A percentile compares a stretch with the other conserved stretches of the same genome.
Conservation (phyloP, 2,329 filamentous ascomycete genomes). For the Cladosporium sp. region DNA sequence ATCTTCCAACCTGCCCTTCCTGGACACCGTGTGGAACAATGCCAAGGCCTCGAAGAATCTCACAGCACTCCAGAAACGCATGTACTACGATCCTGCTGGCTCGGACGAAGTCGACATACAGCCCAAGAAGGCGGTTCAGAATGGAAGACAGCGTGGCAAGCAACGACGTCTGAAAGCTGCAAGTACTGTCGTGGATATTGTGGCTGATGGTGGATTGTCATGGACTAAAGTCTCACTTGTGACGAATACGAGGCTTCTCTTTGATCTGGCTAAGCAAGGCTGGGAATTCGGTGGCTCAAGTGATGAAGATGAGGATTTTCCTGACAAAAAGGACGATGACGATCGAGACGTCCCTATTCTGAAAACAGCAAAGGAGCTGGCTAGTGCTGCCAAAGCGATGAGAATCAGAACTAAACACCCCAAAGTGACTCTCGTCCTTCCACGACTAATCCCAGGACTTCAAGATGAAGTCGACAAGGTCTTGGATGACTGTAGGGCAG, state of each 20-base stretch:
- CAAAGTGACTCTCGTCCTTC: constrained; percentile 55
- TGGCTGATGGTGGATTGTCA: constrained; percentile 56
- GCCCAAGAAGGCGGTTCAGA: constrained; percentile 12
- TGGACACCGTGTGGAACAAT: constrained; percentile 58
- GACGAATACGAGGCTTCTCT: constrained; percentile 58
- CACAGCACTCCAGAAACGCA: constrained; percentile 52
- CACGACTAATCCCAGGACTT: constrained; percentile 50
- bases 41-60: constrained; percentile 55
- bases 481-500: constrained; percentile 50
- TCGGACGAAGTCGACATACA: neutral
- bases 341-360: constrained; percentile 53
- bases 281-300: constrained; percentile 51
- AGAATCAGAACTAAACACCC: constrained; percentile 58
- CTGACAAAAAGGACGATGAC: constrained; percentile 43
- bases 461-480: constrained; percentile 53
- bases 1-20: constrained; percentile 63
- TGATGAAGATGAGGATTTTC: constrained; percentile 38
- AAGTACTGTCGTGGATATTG: constrained; percentile 54
- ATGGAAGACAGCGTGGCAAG: constrained; percentile 26
- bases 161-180: constrained; percentile 21
- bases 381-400: constrained; percentile 52
- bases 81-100: constrained; percentile 38
- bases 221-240: constrained; percentile 67
- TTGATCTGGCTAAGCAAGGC: constrained; percentile 64
- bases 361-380: constrained; percentile 55